These are phyloP conservation scores for Zygosaccharomyces lentus DNA, from an alignment of 805 yeast genomes.

Conservation along the genomic window DNA sequence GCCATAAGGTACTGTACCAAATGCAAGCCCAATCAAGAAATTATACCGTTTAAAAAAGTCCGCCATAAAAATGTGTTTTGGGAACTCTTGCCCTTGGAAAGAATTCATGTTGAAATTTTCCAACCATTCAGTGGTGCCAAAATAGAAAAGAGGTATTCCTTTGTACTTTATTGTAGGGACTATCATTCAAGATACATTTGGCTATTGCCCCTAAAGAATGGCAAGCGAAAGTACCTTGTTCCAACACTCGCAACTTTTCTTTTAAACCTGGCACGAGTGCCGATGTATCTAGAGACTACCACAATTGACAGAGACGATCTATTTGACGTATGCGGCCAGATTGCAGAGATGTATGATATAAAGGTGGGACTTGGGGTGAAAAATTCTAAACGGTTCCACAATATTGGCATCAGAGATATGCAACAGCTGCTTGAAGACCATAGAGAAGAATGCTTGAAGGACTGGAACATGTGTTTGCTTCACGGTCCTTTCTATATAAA, in stretches of 20 bases:
- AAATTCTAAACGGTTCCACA: constrained; percentile 17
- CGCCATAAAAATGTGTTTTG: constrained; percentile 19
- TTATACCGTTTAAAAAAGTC: constrained; percentile 13
- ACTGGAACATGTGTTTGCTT: constrained; percentile 29
- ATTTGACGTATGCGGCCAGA: constrained; percentile 26
- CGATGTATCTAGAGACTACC: constrained; percentile 30
- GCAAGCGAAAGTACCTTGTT: constrained; percentile 22
- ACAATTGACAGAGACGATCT: constrained; percentile 30
- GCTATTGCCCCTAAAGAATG: constrained; percentile 29
- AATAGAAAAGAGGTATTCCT: constrained; percentile 29
- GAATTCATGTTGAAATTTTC: constrained; percentile 31
- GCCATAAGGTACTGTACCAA: constrained; percentile 28
- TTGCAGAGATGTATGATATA: constrained; percentile 23
- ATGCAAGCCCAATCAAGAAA: constrained; percentile 24
- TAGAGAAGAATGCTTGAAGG: constrained; percentile 22
- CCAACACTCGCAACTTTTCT: constrained; percentile 18
- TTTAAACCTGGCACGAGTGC: constrained; percentile 22
- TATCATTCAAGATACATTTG: constrained; percentile 30
- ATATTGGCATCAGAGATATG: constrained; percentile 19
- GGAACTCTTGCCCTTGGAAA: constrained; percentile 25
- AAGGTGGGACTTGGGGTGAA: constrained; percentile 30
- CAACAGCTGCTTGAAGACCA: constrained; percentile 14
- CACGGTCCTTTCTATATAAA: constrained; percentile 21
- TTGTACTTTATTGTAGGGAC: constrained; percentile 29
- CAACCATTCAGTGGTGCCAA: constrained; percentile 22